Conservation (phyloP, 192 early-diverging fungal species). For the Blastocladiella britannica region DNA sequence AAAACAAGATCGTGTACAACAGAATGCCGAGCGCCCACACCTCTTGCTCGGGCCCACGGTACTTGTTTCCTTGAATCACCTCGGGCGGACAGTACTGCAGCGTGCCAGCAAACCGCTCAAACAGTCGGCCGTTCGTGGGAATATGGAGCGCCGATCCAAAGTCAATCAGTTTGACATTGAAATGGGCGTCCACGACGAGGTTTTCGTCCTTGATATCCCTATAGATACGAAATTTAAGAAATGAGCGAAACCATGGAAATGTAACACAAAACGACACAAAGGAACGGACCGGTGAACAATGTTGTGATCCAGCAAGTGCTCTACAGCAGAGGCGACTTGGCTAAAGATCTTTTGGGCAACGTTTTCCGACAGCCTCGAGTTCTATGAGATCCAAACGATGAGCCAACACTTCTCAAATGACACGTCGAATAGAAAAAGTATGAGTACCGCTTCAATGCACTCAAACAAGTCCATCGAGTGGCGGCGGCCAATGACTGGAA, state of each 20-base stretch:
- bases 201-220: conserved; percentile 47
- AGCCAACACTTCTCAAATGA: too few relatives aligned
- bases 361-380: conserved; percentile 28
- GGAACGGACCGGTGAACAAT: conserved; percentile 23
- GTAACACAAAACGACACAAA: not conserved
- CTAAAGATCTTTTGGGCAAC: conserved; percentile 30
- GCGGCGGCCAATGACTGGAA: conserved; percentile 16
- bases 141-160: conserved; percentile 39
- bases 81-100: conserved; percentile 47
- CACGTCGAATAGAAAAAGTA: not conserved
- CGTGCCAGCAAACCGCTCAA: conserved; percentile 40
- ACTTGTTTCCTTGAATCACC: conserved; percentile 30
- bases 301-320: conserved; percentile 20
- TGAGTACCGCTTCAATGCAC: conserved; percentile 24
- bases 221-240: not conserved
- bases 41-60: conserved; percentile 35
- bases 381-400: too few relatives aligned
- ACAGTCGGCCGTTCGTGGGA: conserved; percentile 15
- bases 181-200: conserved; percentile 37
- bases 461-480: conserved; percentile 46
- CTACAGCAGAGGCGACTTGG: conserved; percentile 31
- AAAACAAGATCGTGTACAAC: conserved; percentile 40
- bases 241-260: not conserved
- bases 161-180: conserved; percentile 42
- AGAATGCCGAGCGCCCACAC: conserved; percentile 48